Evolutionary conservation across 805 yeast species (phyloP).

Genomic region (Candida khao-thaluensis): DNA sequence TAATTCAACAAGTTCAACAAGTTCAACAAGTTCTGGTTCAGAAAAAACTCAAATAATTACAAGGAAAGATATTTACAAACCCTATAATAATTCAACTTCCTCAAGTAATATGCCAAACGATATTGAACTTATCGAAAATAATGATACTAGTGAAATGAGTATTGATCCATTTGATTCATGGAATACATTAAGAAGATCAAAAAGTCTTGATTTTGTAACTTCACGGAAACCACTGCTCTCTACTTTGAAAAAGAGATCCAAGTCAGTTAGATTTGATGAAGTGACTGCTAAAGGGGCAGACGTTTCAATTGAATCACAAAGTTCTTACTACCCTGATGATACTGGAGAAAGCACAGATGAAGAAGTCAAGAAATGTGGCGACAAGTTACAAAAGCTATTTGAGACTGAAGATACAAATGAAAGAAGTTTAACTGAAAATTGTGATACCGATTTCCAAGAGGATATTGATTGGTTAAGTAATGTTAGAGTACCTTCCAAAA

Average conservation of each 20-base stretch:
- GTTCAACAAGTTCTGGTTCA: neutral
- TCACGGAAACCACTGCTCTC: slow-evolving; percentile 12
- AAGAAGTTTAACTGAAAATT: neutral
- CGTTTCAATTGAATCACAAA: neutral
- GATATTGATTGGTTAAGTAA: too few species aligned
- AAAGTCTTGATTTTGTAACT: slow-evolving; percentile 14
- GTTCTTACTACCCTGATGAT: slow-evolving; percentile 1
- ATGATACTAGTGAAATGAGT: slow-evolving; percentile 18
- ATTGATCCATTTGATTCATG: slow-evolving; percentile 22
- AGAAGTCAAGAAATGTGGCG: neutral
- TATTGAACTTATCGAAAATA: too few species aligned
- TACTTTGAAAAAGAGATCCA: slow-evolving; percentile 12
- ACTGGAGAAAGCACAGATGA: neutral
- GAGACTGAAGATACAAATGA: neutral
- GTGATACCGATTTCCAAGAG: neutral
- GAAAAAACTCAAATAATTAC: slow-evolving; percentile 4
- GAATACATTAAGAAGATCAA: slow-evolving; percentile 16
- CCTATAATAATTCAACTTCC: too few species aligned
- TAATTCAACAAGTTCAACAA: too few species aligned
- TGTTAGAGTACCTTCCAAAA: too few species aligned
- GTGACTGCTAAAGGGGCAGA: neutral
- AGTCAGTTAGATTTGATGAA: slow-evolving; percentile 14
- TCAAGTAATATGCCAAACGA: too few species aligned
- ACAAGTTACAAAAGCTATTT: neutral
- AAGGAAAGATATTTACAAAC: slow-evolving; percentile 5